phyloP scores from a whole-genome alignment of 225 moss, liverwort and hornwort species.

The Polytrichum commune region DNA sequence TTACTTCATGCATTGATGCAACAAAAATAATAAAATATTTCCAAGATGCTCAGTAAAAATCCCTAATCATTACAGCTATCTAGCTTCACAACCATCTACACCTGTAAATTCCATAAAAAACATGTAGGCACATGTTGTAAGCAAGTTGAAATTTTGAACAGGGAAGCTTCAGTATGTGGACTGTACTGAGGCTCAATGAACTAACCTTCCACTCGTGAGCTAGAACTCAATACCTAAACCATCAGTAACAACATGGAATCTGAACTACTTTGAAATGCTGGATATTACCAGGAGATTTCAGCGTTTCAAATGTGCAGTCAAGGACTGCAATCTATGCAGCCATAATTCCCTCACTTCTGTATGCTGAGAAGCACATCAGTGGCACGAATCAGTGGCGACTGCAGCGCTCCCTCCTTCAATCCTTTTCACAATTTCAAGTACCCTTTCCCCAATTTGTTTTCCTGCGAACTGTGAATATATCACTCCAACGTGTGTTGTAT shows the following conservation, averaged over 20 bases:
- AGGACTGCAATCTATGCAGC: conserved; percentile 60
- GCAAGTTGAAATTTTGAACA: too few relatives aligned
- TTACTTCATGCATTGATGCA: too few relatives aligned
- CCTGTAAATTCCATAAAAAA: too few relatives aligned
- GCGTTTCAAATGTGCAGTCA: conserved; percentile 68
- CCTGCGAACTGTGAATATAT: background rate
- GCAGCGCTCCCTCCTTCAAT: conserved; percentile 65
- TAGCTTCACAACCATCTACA: too few relatives aligned
- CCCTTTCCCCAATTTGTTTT: background rate
- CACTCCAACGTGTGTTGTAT: background rate
- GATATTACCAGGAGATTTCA: conserved; percentile 66
- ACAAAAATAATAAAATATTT: too few relatives aligned
- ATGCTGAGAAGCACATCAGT: conserved; percentile 67
- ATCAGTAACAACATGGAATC: conserved; percentile 6
- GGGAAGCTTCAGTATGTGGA: too few relatives aligned
- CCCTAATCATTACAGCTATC: too few relatives aligned
- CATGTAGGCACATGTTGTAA: too few relatives aligned
- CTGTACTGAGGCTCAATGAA: too few relatives aligned
- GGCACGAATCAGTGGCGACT: conserved; percentile 84
- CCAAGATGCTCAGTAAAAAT: too few relatives aligned
- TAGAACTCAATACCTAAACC: background rate
- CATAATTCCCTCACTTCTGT: conserved; percentile 67
- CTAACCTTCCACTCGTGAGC: too few relatives aligned
- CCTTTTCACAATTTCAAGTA: conserved; percentile 51
- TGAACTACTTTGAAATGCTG: conserved; percentile 17